Evolutionary conservation across 345 rosid genomes (phyloP), one percentile per base, ranked within the genome.

Genomic region (Citrus maxima): DNA sequence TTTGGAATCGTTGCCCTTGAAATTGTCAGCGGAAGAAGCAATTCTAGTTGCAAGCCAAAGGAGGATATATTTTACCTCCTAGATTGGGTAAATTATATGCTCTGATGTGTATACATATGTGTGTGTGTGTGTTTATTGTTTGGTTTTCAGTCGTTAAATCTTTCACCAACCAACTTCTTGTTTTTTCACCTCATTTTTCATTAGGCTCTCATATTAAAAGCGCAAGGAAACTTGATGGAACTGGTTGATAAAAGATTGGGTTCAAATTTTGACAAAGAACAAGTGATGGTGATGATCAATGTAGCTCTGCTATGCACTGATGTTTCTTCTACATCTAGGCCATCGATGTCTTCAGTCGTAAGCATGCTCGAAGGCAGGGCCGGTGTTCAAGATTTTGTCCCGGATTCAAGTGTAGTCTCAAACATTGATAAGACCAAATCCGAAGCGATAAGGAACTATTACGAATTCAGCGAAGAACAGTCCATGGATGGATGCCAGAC

Each of bases 311-410:
- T 83, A 14, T 87, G 94, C 74, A 75, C 92, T 6, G 80, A 84
- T 84, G 81, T 10, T 27, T 79, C 79, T 75, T 80, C 89, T 1
- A 30, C 82, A 1, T 78, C 68, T 10, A 85, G 94, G 76, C 94
- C 94, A 14, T 21, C 88, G 0, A 87, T 90, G 91, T 86, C 94
- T 32, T 77, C 87, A 22, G 92, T 90, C 2, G 90, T 90, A 49
- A 87, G 89, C 78, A 86, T 87, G 85, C 89, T 89, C 6, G 91
- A 90, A 87, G 92, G 91, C 27, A 80, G 68, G 40, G 63, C 83
- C 0, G 63, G 64, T 28, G 80, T 87, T 69, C 42, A 71, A 40
- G 88, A 81, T 2, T 19, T 82, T 0, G 40, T 58, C 22, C 56
- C 32, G 16, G 74, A 65, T 19, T 25, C 79, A 34, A 59, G 70